A percentile compares a stretch with the other conserved stretches of the same genome.
Evolutionary conservation across 768 basidiomycete species (phyloP).

Genomic region (Kwoniella mangroviensis): DNA sequence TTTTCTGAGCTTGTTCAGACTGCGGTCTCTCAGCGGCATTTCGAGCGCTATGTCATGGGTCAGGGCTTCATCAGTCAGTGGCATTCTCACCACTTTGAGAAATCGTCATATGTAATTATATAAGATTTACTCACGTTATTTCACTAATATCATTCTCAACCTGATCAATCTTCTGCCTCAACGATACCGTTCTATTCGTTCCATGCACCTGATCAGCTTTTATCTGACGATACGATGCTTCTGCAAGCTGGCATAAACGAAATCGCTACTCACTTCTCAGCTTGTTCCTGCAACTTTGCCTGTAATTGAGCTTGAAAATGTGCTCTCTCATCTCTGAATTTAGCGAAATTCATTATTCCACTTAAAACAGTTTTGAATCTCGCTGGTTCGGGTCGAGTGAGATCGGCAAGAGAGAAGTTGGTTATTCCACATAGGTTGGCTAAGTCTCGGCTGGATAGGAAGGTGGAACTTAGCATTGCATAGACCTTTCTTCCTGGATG

Average conservation of each 20-base stretch:
- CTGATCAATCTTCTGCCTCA: slow-evolving; percentile 39
- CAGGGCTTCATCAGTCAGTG: no score
- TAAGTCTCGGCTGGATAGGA: slow-evolving; percentile 32
- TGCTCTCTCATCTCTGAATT: slow-evolving; percentile 63
- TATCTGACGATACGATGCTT: no score
- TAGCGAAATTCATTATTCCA: slow-evolving; percentile 90
- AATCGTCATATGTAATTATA: no score
- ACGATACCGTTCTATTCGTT: slow-evolving; percentile 18
- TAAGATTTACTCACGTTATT: slow-evolving; percentile 57
- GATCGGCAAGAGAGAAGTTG: slow-evolving; percentile 74
- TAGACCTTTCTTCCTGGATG: not conserved
- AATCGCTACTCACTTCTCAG: slow-evolving; percentile 38
- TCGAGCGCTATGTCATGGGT: slow-evolving; percentile 59
- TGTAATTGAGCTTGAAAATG: slow-evolving; percentile 60
- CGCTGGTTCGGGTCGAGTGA: slow-evolving; percentile 72
- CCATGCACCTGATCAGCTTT: not conserved
- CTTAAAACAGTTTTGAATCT: slow-evolving; percentile 78
- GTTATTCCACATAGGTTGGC: slow-evolving; percentile 44
- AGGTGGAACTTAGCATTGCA: not conserved
- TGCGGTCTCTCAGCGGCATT: slow-evolving; percentile 63
- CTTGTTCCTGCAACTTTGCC: slow-evolving; percentile 55
- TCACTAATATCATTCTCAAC: slow-evolving; percentile 45
- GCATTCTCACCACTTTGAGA: no score
- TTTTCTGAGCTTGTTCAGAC: slow-evolving; percentile 67
- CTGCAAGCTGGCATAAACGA: not conserved